phyloP scores from a whole-genome alignment of 2,329 filamentous ascomycete species.

The Calonectria multiphialidica region DNA sequence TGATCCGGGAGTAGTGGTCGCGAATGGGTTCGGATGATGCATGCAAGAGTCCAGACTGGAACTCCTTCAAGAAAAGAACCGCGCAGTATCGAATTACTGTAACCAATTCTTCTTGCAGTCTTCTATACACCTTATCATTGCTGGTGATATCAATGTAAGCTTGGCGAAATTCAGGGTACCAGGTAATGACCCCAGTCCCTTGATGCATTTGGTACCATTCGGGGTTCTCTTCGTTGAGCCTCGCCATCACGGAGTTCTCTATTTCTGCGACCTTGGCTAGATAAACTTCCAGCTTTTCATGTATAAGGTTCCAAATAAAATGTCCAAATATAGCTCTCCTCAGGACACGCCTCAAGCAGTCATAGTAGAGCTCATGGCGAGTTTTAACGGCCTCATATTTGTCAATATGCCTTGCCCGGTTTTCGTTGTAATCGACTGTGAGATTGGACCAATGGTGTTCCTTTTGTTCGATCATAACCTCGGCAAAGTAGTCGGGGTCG shows the following conservation, averaged over 20 bases:
- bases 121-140: not conserved
- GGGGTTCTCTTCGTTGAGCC: too few relatives aligned
- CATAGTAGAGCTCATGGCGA: constrained; percentile 30
- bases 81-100: constrained; percentile 30
- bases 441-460: constrained; percentile 40
- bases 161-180: too few relatives aligned
- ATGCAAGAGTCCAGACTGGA: constrained; percentile 38
- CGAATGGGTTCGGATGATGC: constrained; percentile 34
- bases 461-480: constrained; percentile 33
- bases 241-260: too few relatives aligned
- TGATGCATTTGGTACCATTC: too few relatives aligned
- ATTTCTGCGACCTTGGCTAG: not conserved
- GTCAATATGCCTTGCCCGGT: not conserved
- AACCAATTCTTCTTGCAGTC: not conserved
- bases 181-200: too few relatives aligned
- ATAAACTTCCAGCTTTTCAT: not conserved
- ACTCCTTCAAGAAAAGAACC: constrained; percentile 35
- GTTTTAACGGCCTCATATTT: not conserved
- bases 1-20: constrained; percentile 18
- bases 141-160: too few relatives aligned
- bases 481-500: constrained; percentile 34
- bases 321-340: constrained; percentile 36
- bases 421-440: constrained; percentile 1
- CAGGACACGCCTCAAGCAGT: constrained; percentile 31
- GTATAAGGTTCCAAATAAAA: constrained; percentile 29